Base-by-base conservation (phyloP, 78 protist genomes). In the Abeoforma whisleri region DNA sequence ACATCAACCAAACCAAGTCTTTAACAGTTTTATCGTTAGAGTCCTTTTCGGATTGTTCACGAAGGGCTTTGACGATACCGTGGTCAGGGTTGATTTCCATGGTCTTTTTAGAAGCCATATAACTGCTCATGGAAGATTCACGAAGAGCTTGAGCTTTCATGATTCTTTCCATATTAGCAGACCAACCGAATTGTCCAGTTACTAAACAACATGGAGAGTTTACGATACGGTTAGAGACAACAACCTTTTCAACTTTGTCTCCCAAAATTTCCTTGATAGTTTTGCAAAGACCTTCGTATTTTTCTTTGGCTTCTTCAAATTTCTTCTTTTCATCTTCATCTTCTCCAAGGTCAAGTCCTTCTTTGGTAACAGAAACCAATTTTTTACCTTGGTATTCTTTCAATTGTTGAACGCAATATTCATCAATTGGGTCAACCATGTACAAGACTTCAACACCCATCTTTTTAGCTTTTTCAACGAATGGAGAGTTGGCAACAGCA, bases 381-480 rank as follows among this genome's bases (percentile, higher is more conserved):
- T 96, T 97, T 96, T 97, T 93, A 92, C 96, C 98, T 57, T 98
- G 99, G 88, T 77, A 98, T 88, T 97, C 99, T 91, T 94, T 96
- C 84, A 98, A 92, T 92, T 96, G 98, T 90, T 94, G 97, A 71
- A 97, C 97, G 62, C 94, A 89, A 93, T 96, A 96, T 95, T 99
- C 99, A 85, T 99, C 99, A 73, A 99, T 96, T 76, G 99, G 99
- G 89, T 99, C 99, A 33, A 48, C 37, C 97, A 99, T 86, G 97
- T 92, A 97, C 70, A 99, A 94, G 71, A 98, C 99, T 90, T 98
- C 99, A 81, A 62, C 72, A 57, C 86, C 92, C 74, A 80, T 71
- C 90, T 76, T 40, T 86, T 86, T 88, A 76, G 96, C 88, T 71
- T 77, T 72, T 91, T 96, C 99, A 38, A 96, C 80, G 91, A 97